Percentiles rank a stretch among this genome's conserved stretches.
These are phyloP conservation scores for Vigna unguiculata DNA, from an alignment of 306 rosid genomes.

Conservation along the genomic window DNA sequence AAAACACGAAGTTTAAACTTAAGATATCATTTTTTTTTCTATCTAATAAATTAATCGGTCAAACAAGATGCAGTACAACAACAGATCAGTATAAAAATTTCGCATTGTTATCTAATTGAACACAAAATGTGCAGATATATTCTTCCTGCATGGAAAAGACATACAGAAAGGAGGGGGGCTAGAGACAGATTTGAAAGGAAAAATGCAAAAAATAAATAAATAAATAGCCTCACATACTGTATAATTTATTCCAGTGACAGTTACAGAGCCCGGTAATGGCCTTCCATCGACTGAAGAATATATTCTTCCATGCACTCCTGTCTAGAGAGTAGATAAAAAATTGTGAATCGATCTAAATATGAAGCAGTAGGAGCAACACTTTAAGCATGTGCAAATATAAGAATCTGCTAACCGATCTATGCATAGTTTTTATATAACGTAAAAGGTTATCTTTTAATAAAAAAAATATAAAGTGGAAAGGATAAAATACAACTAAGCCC, in stretches of 20 bases:
- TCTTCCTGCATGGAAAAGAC: background rate
- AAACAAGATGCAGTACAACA: slow-evolving; percentile 9
- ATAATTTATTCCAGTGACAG: slow-evolving; percentile 75
- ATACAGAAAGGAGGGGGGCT: background rate
- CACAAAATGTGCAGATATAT: no score
- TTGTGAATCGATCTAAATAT: slow-evolving; percentile 30
- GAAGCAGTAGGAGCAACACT: slow-evolving; percentile 25
- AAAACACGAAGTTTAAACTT: background rate
- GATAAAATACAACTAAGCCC: background rate
- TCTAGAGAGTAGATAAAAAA: slow-evolving; percentile 58
- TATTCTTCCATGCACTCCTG: slow-evolving; percentile 90
- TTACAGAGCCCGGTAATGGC: slow-evolving; percentile 72
- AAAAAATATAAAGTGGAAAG: background rate
- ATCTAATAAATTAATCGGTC: background rate
- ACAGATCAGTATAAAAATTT: background rate
- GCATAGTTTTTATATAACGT: background rate
- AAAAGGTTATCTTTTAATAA: background rate
- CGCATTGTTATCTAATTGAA: no score
- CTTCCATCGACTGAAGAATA: slow-evolving; percentile 81
- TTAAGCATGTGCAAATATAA: background rate
- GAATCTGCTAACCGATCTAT: background rate
- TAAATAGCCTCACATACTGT: slow-evolving; percentile 53
- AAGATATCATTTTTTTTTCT: background rate
- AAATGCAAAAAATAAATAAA: background rate
- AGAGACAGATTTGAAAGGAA: background rate